Evolutionary conservation across 495 filamentous ascomycete genomes (phyloP).

Genomic region (Xylaria nigripes): DNA sequence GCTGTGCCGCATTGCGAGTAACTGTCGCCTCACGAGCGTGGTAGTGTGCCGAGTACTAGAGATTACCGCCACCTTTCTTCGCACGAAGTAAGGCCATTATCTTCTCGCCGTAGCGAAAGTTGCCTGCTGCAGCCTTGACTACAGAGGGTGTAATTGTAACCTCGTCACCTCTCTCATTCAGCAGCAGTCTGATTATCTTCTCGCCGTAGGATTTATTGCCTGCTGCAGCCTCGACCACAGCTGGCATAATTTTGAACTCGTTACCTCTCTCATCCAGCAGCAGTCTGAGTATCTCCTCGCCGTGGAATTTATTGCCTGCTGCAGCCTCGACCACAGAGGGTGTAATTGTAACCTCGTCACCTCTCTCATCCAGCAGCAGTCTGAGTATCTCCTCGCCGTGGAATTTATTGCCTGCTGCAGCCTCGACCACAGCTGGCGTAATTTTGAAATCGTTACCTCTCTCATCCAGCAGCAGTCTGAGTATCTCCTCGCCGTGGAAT

Average conservation of each 20-base stretch:
- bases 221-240: not conserved
- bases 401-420: not conserved
- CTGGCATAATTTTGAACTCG: not conserved
- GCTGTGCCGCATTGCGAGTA: too few relatives aligned
- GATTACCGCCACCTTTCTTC: not conserved
- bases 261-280: slow-evolving; percentile 2
- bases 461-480: not conserved
- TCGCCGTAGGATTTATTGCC: not conserved
- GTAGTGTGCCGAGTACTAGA: too few relatives aligned
- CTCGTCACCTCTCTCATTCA: not conserved
- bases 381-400: not conserved
- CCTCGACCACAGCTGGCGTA: not conserved
- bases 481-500: not conserved
- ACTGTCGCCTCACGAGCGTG: too few relatives aligned
- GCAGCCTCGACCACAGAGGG: slow-evolving; percentile 12
- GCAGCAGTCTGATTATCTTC: not conserved
- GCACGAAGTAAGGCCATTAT: not conserved
- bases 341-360: slow-evolving; percentile 10
- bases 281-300: slow-evolving; percentile 9
- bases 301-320: slow-evolving; percentile 7
- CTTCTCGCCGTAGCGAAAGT: not conserved
- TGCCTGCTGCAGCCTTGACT: not conserved
- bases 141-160: not conserved
- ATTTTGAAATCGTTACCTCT: not conserved
- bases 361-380: slow-evolving; percentile 6